Conservation (phyloP, 148 eudicot genomes). For the Chenopodium album region DNA sequence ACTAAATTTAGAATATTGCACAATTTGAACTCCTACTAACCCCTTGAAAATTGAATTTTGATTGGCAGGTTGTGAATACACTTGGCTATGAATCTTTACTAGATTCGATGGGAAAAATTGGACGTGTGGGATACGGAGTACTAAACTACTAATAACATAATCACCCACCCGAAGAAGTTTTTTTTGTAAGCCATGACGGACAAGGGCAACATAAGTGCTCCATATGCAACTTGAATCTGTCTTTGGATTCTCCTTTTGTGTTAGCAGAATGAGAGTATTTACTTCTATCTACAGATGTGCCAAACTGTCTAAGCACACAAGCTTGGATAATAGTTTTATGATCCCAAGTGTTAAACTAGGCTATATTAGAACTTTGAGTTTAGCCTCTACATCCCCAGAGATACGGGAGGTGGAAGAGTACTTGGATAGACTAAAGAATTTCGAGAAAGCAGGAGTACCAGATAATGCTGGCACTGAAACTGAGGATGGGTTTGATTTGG, state of each 20-base stretch:
- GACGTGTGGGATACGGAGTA: too few species aligned
- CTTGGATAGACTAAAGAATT: constrained; percentile 56
- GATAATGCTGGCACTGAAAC: constrained; percentile 85
- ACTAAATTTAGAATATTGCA: not conserved
- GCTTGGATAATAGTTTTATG: not conserved
- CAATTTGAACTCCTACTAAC: not conserved
- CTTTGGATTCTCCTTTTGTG: constrained; percentile 7
- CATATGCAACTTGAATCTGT: not conserved
- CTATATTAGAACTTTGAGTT: constrained; percentile 17
- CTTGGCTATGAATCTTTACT: not conserved
- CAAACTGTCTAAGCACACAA: not conserved
- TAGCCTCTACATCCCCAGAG: constrained; percentile 18
- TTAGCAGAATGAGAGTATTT: constrained; percentile 16
- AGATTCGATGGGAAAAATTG: not conserved
- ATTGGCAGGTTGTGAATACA: not conserved
- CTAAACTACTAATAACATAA: not conserved
- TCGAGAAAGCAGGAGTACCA: constrained; percentile 79
- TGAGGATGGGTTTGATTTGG: constrained; percentile 85
- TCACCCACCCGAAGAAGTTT: not conserved
- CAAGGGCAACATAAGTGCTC: not conserved
- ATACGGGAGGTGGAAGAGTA: constrained; percentile 42
- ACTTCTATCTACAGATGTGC: not conserved
- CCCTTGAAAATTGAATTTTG: not conserved
- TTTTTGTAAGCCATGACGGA: not conserved
- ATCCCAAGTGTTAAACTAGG: constrained; percentile 4